Evolutionary conservation across 176 grass and related monocot species (phyloP), one percentile per base, ranked within the genome.

Genomic region (Phragmites australis): DNA sequence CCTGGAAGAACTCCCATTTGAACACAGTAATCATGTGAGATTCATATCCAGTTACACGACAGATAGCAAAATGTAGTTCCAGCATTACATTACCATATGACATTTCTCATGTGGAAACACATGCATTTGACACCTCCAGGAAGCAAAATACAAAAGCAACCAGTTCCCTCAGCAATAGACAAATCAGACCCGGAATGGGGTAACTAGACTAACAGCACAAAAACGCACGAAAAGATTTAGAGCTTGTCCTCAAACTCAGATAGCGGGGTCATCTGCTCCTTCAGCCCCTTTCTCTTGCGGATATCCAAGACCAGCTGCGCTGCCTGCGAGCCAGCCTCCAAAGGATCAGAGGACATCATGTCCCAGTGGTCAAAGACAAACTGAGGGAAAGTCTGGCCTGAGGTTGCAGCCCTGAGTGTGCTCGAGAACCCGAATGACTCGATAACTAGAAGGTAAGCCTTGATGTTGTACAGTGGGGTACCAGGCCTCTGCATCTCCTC

Each of bases 311-410:
- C 89, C 8, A 92, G 83, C 18, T 42, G 58, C 0, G 51, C 32
- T 0, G 92, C 87, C 64, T 91, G 92, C 1, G 89, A 58, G 7
- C 60, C 60, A 0, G 77, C 8, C 8, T 94, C 92, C 48, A 94
- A 14, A 37, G 92, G 92, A 74, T 94, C 92, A 4, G 92, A 82
- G 2, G 43, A 21, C 92, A 94, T 94, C 55, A 90, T 79, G 45
- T 93, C 91, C 88, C 88, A 90, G 37, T 93, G 91, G 42, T 93
- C 91, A 72, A 93, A 93, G 8, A 93, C 91, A 6, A 85, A 86
- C 50, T 86, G 84, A 9, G 84, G 84, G 84, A 90, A 93, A 4
- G 91, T 88, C 72, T 93, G 91, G 10, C 91, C 91, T 2, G 91
- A 93, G 3, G 88, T 93, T 1, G 91, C 88, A 2, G 84, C 88